Conservation (phyloP, 2,329 filamentous ascomycete species). For the Penicillium expansum region DNA sequence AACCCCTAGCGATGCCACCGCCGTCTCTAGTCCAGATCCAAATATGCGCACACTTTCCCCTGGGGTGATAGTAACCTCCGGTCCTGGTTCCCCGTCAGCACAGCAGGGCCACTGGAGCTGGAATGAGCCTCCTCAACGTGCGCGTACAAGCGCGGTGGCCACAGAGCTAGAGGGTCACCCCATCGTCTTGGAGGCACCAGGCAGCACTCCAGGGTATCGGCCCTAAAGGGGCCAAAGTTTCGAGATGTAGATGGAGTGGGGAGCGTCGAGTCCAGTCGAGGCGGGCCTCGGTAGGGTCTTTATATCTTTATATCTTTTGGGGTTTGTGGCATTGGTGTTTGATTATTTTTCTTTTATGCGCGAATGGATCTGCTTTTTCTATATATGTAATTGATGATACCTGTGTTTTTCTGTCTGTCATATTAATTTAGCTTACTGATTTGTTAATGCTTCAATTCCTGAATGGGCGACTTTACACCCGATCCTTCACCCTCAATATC, state of each 20-base stretch:
- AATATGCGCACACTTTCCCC: conserved; percentile 9
- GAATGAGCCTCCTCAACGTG: conserved; percentile 10
- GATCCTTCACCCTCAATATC: neutral
- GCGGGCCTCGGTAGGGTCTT: neutral
- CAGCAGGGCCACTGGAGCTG: conserved; percentile 17
- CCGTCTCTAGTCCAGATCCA: conserved; percentile 10
- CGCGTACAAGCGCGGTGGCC: neutral
- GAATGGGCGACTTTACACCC: neutral
- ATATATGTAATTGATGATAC: neutral
- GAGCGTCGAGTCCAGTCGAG: neutral
- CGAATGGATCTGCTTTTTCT: neutral
- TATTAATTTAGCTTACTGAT: neutral
- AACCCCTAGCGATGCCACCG: conserved; percentile 5
- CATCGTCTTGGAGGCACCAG: conserved; percentile 7
- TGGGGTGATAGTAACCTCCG: neutral
- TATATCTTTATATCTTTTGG: neutral
- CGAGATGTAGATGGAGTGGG: too few species aligned
- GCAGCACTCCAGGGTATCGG: neutral
- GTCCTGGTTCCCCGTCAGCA: neutral
- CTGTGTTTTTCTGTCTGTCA: neutral
- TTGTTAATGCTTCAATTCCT: neutral
- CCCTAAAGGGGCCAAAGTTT: too few species aligned
- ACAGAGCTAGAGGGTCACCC: conserved; percentile 20
- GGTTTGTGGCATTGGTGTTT: neutral
- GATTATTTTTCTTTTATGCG: neutral